Percentiles rank a stretch among this genome's conserved stretches.
phyloP scores from a whole-genome alignment of 768 basidiomycete species.

The Cubamyces lactineus region DNA sequence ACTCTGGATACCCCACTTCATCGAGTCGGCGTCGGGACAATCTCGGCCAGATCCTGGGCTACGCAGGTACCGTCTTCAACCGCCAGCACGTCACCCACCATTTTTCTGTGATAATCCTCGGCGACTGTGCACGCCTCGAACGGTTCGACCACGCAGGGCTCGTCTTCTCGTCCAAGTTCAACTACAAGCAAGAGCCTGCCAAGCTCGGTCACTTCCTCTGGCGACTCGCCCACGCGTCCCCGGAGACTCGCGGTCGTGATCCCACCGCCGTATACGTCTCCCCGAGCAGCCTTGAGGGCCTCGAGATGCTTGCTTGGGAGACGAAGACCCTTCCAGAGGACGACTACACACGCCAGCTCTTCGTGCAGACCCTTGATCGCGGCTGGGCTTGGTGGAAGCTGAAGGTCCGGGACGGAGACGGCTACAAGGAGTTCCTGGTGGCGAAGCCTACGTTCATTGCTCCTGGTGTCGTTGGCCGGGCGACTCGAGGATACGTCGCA shows the following conservation, averaged over 20 bases:
- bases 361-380: not conserved
- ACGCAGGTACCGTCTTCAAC: not conserved
- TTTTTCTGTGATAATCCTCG: conserved; percentile 6
- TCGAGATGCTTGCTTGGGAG: not conserved
- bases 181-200: not conserved
- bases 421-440: conserved; percentile 6
- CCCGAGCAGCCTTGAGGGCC: not conserved
- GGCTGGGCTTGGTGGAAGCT: conserved; percentile 6
- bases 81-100: conserved; percentile 10
- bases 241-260: conserved; percentile 2
- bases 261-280: not conserved
- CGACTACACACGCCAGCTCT: not conserved
- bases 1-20: not conserved
- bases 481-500: conserved; percentile 16
- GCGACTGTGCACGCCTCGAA: not conserved
- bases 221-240: not conserved
- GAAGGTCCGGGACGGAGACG: not conserved
- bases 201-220: conserved; percentile 9
- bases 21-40: too few species aligned
- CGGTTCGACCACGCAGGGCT: conserved; percentile 4
- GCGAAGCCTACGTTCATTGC: not conserved
- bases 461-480: not conserved
- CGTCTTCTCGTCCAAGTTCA: not conserved
- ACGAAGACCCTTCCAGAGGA: not conserved
- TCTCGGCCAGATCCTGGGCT: conserved; percentile 6